Conservation (phyloP, 2,329 filamentous ascomycete genomes). For the Penicillium sp. region DNA sequence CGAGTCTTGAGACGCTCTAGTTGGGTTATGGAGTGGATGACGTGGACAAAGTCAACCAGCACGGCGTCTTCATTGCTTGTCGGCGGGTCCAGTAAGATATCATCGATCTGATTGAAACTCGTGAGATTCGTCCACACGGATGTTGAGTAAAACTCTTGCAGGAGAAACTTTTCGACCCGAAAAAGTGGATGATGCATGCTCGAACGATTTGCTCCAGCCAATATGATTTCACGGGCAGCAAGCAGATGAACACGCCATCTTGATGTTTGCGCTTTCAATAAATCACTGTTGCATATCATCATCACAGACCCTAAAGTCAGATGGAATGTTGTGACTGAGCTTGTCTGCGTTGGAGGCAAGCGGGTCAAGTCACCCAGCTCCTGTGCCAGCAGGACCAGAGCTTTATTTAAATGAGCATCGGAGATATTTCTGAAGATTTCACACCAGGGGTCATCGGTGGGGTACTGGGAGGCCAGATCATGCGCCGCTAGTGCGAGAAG, state of each 20-base stretch:
- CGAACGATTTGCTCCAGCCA: not conserved
- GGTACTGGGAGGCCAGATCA: not conserved
- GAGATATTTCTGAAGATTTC: not conserved
- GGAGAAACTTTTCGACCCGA: not conserved
- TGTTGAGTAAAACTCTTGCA: not conserved
- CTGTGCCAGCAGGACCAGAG: not conserved
- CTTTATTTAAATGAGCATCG: not conserved
- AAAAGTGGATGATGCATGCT: not conserved
- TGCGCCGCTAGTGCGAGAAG: not conserved
- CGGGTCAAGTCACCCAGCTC: not conserved
- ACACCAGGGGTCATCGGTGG: not conserved
- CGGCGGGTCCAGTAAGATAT: not conserved
- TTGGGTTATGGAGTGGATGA: not conserved
- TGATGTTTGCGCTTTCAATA: not conserved
- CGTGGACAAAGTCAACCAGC: not conserved
- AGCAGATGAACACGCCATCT: not conserved
- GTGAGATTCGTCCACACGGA: not conserved
- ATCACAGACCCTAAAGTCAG: not conserved
- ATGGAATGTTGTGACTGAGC: not conserved
- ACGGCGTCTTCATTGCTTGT: not conserved
- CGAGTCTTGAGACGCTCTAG: not conserved
- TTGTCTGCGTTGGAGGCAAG: not conserved
- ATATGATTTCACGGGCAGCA: not conserved
- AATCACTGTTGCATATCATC: not conserved
- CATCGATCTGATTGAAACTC: not conserved